phyloP scores from a whole-genome alignment of 768 basidiomycete genomes.

The Infundibulicybe gibba region DNA sequence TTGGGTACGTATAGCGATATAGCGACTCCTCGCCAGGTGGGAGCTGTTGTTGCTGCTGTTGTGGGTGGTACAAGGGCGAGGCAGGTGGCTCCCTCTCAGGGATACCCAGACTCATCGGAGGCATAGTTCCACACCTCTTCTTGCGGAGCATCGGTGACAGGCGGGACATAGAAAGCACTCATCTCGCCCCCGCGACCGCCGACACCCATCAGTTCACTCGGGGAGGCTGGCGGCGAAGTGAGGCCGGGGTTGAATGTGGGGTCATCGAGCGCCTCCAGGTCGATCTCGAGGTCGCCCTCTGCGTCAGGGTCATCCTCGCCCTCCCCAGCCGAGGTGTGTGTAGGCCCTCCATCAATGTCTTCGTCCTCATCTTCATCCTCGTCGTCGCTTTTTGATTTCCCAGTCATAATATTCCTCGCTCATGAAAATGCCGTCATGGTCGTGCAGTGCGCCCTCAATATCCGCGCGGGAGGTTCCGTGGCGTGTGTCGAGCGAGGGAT shows the following conservation, averaged over 20 bases:
- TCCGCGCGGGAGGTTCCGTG: not conserved
- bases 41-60: not conserved
- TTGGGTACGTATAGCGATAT: no score
- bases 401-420: slow-evolving; percentile 1
- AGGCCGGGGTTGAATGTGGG: slow-evolving; percentile 34
- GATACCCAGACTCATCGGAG: not conserved
- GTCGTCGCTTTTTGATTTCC: slow-evolving; percentile 1
- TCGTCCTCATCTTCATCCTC: slow-evolving; percentile 6
- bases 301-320: slow-evolving; percentile 19
- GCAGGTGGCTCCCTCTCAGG: not conserved
- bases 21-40: not conserved
- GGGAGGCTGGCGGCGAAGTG: slow-evolving; percentile 17
- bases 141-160: slow-evolving; percentile 3
- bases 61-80: not conserved
- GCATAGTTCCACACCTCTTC: not conserved
- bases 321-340: not conserved
- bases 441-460: not conserved
- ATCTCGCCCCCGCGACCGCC: slow-evolving; percentile 7
- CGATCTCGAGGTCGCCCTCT: slow-evolving; percentile 29
- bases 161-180: slow-evolving; percentile 26
- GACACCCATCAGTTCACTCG: not conserved
- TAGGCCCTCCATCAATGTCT: not conserved
- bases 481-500: not conserved
- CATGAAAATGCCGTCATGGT: not conserved
- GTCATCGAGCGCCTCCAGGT: slow-evolving; percentile 29